These are phyloP conservation scores for Cadophora sp. DNA, from an alignment of 2,329 filamentous ascomycete genomes.

Conservation along the genomic window DNA sequence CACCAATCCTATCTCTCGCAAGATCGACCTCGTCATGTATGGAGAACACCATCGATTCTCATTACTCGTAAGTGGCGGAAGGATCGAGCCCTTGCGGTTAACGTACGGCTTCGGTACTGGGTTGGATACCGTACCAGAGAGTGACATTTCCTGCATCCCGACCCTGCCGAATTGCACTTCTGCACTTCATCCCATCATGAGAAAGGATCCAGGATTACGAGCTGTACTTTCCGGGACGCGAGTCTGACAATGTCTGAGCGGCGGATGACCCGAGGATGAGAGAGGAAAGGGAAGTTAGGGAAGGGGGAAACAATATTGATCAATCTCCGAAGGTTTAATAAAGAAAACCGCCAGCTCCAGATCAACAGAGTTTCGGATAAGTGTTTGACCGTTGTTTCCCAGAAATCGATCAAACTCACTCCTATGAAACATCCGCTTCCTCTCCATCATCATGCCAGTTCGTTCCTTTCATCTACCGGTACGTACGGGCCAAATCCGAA, in stretches of 20 bases:
- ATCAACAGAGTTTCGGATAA: constrained; percentile 8
- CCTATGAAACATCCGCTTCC: background rate
- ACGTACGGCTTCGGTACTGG: background rate
- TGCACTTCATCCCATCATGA: constrained; percentile 10
- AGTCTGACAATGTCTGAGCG: background rate
- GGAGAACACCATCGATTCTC: background rate
- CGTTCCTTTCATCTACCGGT: background rate
- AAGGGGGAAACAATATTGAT: constrained; percentile 4
- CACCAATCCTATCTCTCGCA: background rate
- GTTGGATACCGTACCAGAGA: background rate
- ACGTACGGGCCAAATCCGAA: background rate
- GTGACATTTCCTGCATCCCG: background rate
- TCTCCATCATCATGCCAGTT: background rate
- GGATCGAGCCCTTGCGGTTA: background rate
- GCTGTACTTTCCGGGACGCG: background rate
- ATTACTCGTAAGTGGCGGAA: constrained; percentile 8
- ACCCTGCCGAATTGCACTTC: constrained; percentile 10
- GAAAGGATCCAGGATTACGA: background rate
- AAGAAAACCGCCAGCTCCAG: background rate
- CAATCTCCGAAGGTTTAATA: background rate
- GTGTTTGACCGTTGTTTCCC: constrained; percentile 11
- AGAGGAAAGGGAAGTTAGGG: background rate
- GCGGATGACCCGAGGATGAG: background rate
- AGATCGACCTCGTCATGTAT: background rate
- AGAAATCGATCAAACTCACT: background rate